phyloP scores from a whole-genome alignment of 2,329 filamentous ascomycete species.

The Aphanoascus verrucosus region DNA sequence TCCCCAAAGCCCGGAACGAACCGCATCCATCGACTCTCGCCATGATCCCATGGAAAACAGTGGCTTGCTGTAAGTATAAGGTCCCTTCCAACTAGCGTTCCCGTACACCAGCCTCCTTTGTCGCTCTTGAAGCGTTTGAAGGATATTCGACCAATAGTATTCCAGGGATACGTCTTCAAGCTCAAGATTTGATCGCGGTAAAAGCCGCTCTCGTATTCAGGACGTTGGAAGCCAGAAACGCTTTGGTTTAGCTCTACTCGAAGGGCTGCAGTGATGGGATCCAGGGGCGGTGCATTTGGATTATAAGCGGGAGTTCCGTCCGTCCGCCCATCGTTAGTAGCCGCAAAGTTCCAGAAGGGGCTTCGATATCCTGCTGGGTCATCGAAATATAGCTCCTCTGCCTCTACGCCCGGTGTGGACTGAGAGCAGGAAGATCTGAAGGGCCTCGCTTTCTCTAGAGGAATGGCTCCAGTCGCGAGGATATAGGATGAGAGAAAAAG shows the following conservation, averaged over 20 bases:
- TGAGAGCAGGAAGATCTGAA: slow-evolving; percentile 5
- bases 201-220: slow-evolving; percentile 11
- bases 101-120: slow-evolving; percentile 20
- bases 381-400: slow-evolving; percentile 12
- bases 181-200: slow-evolving; percentile 16
- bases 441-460: neutral
- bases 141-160: slow-evolving; percentile 18
- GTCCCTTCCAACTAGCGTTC: slow-evolving; percentile 18
- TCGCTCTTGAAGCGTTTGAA: slow-evolving; percentile 18
- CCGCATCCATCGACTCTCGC: slow-evolving; percentile 18
- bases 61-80: slow-evolving; percentile 20
- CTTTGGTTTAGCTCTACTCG: slow-evolving; percentile 4
- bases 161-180: slow-evolving; percentile 18
- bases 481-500: slow-evolving; percentile 11
- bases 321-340: slow-evolving; percentile 6
- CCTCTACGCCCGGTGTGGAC: slow-evolving; percentile 7
- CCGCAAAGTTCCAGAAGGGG: slow-evolving; percentile 11
- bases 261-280: neutral
- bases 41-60: slow-evolving; percentile 20
- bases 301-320: slow-evolving; percentile 15
- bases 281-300: neutral
- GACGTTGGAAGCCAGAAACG: slow-evolving; percentile 4
- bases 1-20: slow-evolving; percentile 18
- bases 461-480: neutral
- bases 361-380: slow-evolving; percentile 10